A percentile compares a stretch with the other conserved stretches of the same genome.
Conservation (phyloP, 2,329 filamentous ascomycete genomes). For the Sporothrix humicola region DNA sequence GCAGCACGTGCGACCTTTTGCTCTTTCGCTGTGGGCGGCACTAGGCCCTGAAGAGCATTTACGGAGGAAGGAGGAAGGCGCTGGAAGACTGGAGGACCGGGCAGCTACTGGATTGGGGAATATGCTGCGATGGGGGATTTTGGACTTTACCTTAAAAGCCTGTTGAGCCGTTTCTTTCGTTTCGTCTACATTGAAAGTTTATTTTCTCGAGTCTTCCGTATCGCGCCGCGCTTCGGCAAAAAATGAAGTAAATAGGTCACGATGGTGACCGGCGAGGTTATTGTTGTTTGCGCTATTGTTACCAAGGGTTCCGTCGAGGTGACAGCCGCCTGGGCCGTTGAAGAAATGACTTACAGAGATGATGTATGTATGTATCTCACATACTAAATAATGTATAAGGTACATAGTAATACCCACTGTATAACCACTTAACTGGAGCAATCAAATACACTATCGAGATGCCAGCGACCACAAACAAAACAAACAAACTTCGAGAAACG, state of each 20-base stretch:
- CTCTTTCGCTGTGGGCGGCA: not conserved
- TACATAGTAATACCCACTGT: not conserved
- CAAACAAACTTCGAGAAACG: not conserved
- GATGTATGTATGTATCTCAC: not conserved
- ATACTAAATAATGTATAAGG: not conserved
- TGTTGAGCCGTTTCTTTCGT: not conserved
- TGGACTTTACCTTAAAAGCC: not conserved
- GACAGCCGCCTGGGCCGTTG: slow-evolving; percentile 14
- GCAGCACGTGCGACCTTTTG: slow-evolving; percentile 20
- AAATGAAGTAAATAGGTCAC: not conserved
- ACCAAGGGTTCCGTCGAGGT: slow-evolving; percentile 2
- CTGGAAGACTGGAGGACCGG: not conserved
- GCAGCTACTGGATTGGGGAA: not conserved
- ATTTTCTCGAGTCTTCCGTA: not conserved
- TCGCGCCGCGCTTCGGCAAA: not conserved
- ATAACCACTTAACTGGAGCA: not conserved
- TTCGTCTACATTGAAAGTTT: slow-evolving; percentile 2
- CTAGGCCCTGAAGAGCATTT: slow-evolving; percentile 1
- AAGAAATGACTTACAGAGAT: not conserved
- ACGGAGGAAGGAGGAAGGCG: not conserved
- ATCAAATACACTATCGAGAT: slow-evolving; percentile 9
- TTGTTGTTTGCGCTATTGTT: not conserved
- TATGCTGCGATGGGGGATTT: not conserved
- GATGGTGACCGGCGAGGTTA: not conserved
- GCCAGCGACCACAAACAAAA: not conserved